Evolutionary conservation across 257 asterid genomes (phyloP), one percentile per base, ranked within the genome.

Genomic region (Vinca minor): DNA sequence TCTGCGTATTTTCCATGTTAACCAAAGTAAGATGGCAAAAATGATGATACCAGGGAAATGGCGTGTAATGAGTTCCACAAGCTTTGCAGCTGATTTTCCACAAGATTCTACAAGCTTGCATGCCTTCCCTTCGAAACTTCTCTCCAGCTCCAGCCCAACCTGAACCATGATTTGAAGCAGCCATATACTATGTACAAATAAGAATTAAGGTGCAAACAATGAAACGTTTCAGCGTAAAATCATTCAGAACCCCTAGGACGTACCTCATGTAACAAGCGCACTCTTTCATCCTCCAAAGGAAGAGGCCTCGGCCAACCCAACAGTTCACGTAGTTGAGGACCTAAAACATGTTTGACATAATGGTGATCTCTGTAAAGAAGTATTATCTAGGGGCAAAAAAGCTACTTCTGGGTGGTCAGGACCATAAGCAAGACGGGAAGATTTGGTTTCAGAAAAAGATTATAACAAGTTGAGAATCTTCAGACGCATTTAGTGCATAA

Each of bases 201-300:
- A 36, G 42, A 68, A 49, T 31, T 39, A 36, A 14, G 7, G 12
- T 20, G 17, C 31, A 61, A 48, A 26, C 25, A 34, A 47, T 48
- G 38, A 35, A 18, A 31, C 8, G 21, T 20, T 36, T 38, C 28
- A 17, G 13, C 8, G 41, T 34, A 35, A 23, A 55, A 38, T 49
- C 52, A 42, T 13, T 50, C 42, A 31, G 58, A 45, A 59, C 6
- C 25, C 28, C 28, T 17, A 38, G 28, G 55, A 41, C 15, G 66
- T 69, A 93, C 99, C 99, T 93, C 99, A 52, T 85, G 97, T 72
- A 93, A 17, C 73, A 93, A 78, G 70, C 96, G 99, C 72, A 87
- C 85, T 23, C 97, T 82, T 76, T 93, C 97, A 69, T 89, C 96
- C 74, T 93, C 99, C 90, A 93, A 71, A 65, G 99, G 97, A 62